A percentile compares a stretch with the other conserved stretches of the same genome.
phyloP scores from a whole-genome alignment of 192 early-diverging fungal species.

The Jimgerdemannia lactiflua region DNA sequence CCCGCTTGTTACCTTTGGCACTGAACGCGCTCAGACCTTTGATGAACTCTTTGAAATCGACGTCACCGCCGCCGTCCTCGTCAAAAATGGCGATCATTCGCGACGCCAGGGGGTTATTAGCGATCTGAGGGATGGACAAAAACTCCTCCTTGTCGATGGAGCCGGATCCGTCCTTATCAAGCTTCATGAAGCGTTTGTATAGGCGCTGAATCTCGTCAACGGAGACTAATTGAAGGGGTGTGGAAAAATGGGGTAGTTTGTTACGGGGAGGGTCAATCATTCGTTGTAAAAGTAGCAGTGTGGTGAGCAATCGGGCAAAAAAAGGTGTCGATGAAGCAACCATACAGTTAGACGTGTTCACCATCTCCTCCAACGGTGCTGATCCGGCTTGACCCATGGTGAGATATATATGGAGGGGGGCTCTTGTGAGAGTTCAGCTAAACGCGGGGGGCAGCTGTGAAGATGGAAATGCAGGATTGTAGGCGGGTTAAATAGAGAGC shows the following conservation, averaged over 20 bases:
- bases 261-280: background rate
- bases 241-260: background rate
- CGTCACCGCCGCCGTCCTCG: conserved; percentile 96
- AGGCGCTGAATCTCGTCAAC: conserved; percentile 95
- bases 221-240: conserved; percentile 54
- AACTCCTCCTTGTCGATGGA: conserved; percentile 98
- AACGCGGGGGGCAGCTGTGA: background rate
- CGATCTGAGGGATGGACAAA: conserved; percentile 92
- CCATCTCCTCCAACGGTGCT: conserved; percentile 73
- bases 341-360: conserved; percentile 77
- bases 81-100: conserved; percentile 98
- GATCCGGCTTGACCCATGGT: conserved; percentile 65
- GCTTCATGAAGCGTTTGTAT: conserved; percentile 97
- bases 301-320: conserved; percentile 1
- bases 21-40: conserved; percentile 92
- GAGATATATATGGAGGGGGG: no score
- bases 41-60: conserved; percentile 99
- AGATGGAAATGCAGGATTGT: no score
- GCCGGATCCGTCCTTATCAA: conserved; percentile 97
- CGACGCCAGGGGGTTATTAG: conserved; percentile 95
- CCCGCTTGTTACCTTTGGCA: conserved; percentile 89
- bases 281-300: background rate
- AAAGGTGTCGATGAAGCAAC: background rate
- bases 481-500: no score
- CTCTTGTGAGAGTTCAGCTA: no score